phyloP scores from a whole-genome alignment of 176 grass and related monocot species.

The Panicum miliaceum region DNA sequence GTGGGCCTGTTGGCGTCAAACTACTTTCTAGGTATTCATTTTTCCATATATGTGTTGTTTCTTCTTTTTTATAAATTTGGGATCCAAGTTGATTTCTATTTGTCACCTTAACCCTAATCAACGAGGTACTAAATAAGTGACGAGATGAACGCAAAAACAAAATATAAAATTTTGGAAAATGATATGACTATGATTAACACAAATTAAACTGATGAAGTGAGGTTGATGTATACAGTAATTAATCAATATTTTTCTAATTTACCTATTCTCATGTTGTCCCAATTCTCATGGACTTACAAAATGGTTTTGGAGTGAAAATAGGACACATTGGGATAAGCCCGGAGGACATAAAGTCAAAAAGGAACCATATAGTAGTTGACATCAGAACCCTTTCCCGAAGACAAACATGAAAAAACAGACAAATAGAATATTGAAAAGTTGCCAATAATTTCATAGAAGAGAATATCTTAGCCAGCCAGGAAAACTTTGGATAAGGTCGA shows the following conservation, averaged over 20 bases:
- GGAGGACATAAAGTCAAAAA: background rate
- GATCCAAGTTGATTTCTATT: too few relatives aligned
- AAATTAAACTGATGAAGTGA: background rate
- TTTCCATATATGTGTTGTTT: too few relatives aligned
- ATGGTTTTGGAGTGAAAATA: background rate
- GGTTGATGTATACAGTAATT: background rate
- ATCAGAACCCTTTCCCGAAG: background rate
- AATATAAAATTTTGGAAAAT: background rate
- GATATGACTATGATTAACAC: background rate
- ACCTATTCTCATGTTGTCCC: background rate
- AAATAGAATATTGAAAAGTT: conserved; percentile 1
- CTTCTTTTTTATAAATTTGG: too few relatives aligned
- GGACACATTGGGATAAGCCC: background rate
- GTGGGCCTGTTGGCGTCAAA: too few relatives aligned
- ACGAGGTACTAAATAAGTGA: too few relatives aligned
- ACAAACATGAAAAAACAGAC: background rate
- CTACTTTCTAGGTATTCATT: too few relatives aligned
- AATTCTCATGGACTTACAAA: background rate
- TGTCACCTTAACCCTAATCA: too few relatives aligned
- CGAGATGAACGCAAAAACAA: background rate
- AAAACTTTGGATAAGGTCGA: background rate
- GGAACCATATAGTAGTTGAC: background rate
- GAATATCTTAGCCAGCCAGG: conserved; percentile 19
- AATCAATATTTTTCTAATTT: background rate
- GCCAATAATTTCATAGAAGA: background rate